Percentiles rank a stretch among this genome's conserved stretches.
These are phyloP conservation scores for Trichoderma erinaceum DNA, from an alignment of 495 filamentous ascomycete species.

Conservation along the genomic window DNA sequence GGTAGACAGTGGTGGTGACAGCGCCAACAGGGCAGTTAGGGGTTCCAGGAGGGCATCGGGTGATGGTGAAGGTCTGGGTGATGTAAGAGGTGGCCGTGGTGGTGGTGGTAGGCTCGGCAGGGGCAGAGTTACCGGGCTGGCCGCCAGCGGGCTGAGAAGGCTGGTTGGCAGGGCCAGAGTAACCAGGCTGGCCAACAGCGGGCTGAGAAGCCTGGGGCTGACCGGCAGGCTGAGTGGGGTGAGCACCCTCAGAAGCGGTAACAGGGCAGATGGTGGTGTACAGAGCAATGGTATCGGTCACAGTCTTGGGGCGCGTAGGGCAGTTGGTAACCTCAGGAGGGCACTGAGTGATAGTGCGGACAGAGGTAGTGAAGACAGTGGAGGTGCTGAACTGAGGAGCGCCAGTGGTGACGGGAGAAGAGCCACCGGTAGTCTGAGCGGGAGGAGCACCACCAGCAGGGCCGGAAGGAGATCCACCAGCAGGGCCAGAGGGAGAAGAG, in stretches of 20 bases:
- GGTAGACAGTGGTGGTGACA: conserved; percentile 21
- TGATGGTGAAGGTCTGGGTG: conserved; percentile 48
- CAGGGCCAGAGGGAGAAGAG: too few species aligned
- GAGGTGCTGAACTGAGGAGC: conserved; percentile 20
- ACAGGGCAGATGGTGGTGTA: conserved; percentile 32
- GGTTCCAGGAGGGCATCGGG: conserved; percentile 36
- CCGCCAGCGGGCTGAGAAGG: too few species aligned
- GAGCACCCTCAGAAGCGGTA: conserved; percentile 17
- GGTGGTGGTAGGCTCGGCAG: conserved; percentile 16
- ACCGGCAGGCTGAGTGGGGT: conserved; percentile 19
- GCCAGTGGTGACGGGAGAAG: conserved; percentile 1
- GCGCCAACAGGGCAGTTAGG: conserved; percentile 12
- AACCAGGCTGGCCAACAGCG: background rate
- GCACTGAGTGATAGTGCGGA: conserved; percentile 22
- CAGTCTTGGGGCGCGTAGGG: conserved; percentile 34
- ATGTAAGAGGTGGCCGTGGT: conserved; percentile 57
- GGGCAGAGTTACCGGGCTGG: conserved; percentile 17
- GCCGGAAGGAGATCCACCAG: background rate
- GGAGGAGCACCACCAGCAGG: background rate
- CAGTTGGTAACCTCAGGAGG: conserved; percentile 31
- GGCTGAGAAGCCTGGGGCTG: background rate
- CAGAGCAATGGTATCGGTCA: conserved; percentile 23
- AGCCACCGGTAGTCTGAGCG: background rate
- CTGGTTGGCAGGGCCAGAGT: conserved; percentile 16
- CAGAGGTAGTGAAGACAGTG: conserved; percentile 24